A percentile compares a stretch with the other conserved stretches of the same genome.
These are phyloP conservation scores for Inosperma sp. DNA, from an alignment of 768 basidiomycete species.

Conservation along the genomic window DNA sequence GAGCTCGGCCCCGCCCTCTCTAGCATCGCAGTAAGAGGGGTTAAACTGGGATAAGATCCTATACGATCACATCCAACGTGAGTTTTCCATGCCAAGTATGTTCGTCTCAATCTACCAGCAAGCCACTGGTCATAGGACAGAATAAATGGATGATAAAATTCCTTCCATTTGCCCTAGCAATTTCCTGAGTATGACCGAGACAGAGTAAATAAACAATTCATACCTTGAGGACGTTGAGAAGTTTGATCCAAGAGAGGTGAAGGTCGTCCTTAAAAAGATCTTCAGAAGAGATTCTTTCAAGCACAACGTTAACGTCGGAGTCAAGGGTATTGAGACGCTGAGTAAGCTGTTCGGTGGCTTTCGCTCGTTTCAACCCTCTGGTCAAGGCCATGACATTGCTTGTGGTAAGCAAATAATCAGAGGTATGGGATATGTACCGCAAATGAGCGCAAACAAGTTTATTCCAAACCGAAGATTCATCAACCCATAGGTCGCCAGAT, in stretches of 20 bases:
- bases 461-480: neutral
- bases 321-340: neutral
- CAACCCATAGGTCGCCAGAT: neutral
- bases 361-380: neutral
- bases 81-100: neutral
- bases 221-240: neutral
- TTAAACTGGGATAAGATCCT: neutral
- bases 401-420: too few relatives aligned
- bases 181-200: neutral
- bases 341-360: neutral
- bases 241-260: too few relatives aligned
- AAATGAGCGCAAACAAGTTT: neutral
- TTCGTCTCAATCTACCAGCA: neutral
- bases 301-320: neutral
- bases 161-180: neutral
- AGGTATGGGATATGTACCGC: neutral
- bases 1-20: neutral
- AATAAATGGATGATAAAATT: neutral
- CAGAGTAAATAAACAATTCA: neutral
- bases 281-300: too few relatives aligned
- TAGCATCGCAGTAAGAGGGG: neutral
- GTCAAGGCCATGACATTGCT: neutral
- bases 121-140: neutral
- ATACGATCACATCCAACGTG: neutral
- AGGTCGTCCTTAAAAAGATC: too few relatives aligned